Evolutionary conservation across 768 basidiomycete species (phyloP), one percentile per base, ranked within the genome.

Genomic region (Podaxis sp.): DNA sequence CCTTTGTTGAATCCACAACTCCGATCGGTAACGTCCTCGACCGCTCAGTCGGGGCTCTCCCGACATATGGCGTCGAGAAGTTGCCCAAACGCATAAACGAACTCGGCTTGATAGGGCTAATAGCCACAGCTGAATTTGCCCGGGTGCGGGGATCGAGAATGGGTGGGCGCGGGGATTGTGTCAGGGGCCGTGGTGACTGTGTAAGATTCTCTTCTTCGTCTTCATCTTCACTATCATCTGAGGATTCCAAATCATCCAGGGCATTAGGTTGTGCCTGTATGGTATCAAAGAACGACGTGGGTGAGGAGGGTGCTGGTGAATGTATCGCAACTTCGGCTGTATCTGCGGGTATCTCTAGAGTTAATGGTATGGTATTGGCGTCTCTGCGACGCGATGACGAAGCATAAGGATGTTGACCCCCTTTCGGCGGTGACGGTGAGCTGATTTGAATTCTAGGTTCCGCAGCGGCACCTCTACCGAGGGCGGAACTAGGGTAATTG

Each of bases 201-300:
- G 70, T 54, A 68, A 48, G 32, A 23, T 74, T 66, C 14, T 77
- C 77, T 6, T 76, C 76, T 6, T 76, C 76, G 37, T 72, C 75
- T 14, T 76, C 71, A 18, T 73, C 74, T 32, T 74, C 73, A 21
- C 77, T 76, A 27, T 80, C 82, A 21, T 83, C 84, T 23, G 85
- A 83, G 28, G 85, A 82, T 61, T 87, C 88, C 56, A 88, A 73
- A 63, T 87, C 89, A 65, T 89, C 87, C 83, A 91, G 84, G 25
- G 83, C 87, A 70, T 87, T 87, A 5, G 83, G 82, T 47, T 88
- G 84, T 14, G 80, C 74, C 65, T 90, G 87, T 48, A 91, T 85
- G 62, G 74, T 82, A 72, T 91, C 89, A 70, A 91, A 91, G 78
- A 91, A 91, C 32, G 84, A 83, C 25, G 84, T 81, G 0, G 87